Conservation (phyloP, 805 yeast genomes). For the Sungouiella thailandica region DNA sequence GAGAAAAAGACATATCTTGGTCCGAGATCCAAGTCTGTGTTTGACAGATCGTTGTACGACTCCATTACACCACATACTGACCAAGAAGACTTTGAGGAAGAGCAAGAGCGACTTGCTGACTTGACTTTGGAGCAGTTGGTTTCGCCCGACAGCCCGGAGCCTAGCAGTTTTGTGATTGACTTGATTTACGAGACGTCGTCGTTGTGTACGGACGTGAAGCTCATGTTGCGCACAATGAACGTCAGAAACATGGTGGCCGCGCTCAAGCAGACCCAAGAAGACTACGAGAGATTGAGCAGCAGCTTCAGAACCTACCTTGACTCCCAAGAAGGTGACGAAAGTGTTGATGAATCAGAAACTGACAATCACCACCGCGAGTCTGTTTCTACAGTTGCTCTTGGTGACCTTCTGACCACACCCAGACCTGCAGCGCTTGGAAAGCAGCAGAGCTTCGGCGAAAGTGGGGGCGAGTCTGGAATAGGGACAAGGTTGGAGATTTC, state of each 20-base stretch:
- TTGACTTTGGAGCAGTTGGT: slow-evolving; percentile 56
- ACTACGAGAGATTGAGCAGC: slow-evolving; percentile 11
- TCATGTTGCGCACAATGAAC: slow-evolving; percentile 54
- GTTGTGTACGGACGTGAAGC: slow-evolving; percentile 56
- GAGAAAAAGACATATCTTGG: slow-evolving; percentile 18
- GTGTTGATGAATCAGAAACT: slow-evolving; percentile 4
- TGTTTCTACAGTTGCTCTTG: not conserved
- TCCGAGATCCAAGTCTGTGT: slow-evolving; percentile 33
- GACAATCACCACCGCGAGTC: not conserved
- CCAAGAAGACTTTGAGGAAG: slow-evolving; percentile 16
- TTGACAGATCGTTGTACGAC: slow-evolving; percentile 22
- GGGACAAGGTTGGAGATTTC: slow-evolving; percentile 4
- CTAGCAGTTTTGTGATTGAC: slow-evolving; percentile 52
- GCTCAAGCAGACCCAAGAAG: slow-evolving; percentile 21
- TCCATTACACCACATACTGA: slow-evolving; percentile 12
- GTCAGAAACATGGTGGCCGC: slow-evolving; percentile 45
- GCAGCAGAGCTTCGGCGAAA: not conserved
- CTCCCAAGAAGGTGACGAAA: slow-evolving; percentile 13
- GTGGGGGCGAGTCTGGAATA: not conserved
- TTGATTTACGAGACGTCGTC: slow-evolving; percentile 59
- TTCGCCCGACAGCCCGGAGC: slow-evolving; percentile 50
- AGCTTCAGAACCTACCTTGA: too few species aligned
- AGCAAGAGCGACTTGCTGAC: slow-evolving; percentile 10
- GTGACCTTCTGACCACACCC: not conserved
- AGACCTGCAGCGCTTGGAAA: not conserved